Evolutionary conservation across 331 rosid species (phyloP), one percentile per base, ranked within the genome.

Genomic region (Quercus lobata): DNA sequence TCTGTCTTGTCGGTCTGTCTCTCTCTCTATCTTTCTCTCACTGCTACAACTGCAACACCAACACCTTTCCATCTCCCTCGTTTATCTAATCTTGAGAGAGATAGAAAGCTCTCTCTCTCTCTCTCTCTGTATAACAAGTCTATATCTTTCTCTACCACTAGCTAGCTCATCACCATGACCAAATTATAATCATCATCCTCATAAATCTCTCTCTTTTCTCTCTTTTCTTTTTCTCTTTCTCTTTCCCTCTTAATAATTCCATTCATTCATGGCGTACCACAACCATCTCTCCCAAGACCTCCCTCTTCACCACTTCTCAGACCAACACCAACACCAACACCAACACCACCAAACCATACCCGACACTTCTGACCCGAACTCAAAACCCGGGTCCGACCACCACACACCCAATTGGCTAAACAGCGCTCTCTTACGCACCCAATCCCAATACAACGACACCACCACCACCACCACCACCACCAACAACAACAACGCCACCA

Each of bases 351-450:
- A 83, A 7, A 58, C 82, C 37, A 79, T 75, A 4, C 10, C 85
- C n/a, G 71, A 89, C 29, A 72, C 78, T 9, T 60, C 87, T 5
- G 84, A 80, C 92, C 89, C 88, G 34, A 60, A 41, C 57, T 57
- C 91, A 63, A 86, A 91, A 81, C 35, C 92, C 71, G 12, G 16
- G 57, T 80, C 91, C 73, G 82, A 88, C 63, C 85, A 81, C 32
- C 71, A 70, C 14, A 91, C 97, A 4, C 99, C 99, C 32, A 96
- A 88, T 81, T 96, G 99, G 99, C 99, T 96, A 78, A 91, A 93
- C 91, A 89, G 70, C 98, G 99, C 99, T 10, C 98, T 96, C 17
- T 93, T 96, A 6, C 99, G 94, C 22, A 75, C 88, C 71, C 89
- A 82, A 53, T 9, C 79, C 27, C 92, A 88, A 66, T 90, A 84